These are phyloP conservation scores for Trichocomaceae sp. DNA, from an alignment of 2,329 filamentous ascomycete species.

Conservation along the genomic window DNA sequence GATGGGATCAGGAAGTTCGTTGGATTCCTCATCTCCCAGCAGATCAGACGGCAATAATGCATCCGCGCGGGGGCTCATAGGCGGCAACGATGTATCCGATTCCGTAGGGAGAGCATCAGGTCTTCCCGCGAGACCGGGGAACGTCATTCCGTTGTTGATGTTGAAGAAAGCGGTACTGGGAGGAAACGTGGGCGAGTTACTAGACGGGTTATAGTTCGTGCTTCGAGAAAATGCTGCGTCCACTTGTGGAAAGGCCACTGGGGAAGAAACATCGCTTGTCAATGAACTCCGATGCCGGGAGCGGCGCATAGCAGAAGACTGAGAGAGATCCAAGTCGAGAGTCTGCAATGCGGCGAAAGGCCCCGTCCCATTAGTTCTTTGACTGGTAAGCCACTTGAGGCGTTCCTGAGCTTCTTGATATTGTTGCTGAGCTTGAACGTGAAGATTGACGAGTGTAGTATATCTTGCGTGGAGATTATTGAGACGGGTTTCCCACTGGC, in stretches of 20 bases:
- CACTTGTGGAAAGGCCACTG: constrained; percentile 35
- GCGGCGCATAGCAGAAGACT: constrained; percentile 36
- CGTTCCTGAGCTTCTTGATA: constrained; percentile 43
- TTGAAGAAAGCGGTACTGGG: constrained; percentile 51
- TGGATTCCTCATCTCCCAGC: constrained; percentile 49
- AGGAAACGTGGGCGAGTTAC: constrained; percentile 48
- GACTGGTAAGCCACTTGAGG: constrained; percentile 38
- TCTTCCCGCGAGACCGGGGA: constrained; percentile 39
- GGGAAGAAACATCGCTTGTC: constrained; percentile 43
- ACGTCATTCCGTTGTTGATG: constrained; percentile 56
- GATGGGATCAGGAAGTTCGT: constrained; percentile 28
- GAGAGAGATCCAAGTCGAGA: constrained; percentile 37
- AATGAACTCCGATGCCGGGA: constrained; percentile 43
- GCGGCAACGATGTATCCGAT: constrained; percentile 49
- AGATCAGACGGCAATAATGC: constrained; percentile 56
- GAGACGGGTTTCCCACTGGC: constrained; percentile 42
- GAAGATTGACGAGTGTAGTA: constrained; percentile 35
- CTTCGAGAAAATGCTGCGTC: constrained; percentile 35
- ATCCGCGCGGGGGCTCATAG: constrained; percentile 59
- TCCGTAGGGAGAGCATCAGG: constrained; percentile 42
- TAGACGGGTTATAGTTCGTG: constrained; percentile 45
- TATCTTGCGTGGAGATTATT: constrained; percentile 39
- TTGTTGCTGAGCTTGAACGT: constrained; percentile 38
- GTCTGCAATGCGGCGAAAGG: constrained; percentile 36
- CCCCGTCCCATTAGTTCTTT: constrained; percentile 30